Percentiles rank a stretch among this genome's conserved stretches.
These are phyloP conservation scores for Sclerotinia minor DNA, from an alignment of 2,329 filamentous ascomycete genomes.

Conservation along the genomic window DNA sequence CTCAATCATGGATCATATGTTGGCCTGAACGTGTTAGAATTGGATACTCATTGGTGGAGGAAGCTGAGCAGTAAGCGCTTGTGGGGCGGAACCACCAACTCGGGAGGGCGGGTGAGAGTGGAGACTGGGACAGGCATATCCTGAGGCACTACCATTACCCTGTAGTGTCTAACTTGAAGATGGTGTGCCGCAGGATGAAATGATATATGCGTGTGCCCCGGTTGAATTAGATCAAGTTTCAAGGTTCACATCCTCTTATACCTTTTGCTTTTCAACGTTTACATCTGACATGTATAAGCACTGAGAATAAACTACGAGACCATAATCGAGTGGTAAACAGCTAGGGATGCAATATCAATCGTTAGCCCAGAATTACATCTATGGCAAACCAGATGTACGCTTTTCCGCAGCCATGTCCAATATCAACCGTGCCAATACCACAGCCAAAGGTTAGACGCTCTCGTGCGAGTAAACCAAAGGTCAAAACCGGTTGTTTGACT, in stretches of 20 bases:
- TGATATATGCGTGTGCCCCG: slow-evolving; percentile 11
- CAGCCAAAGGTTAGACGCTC: slow-evolving; percentile 25
- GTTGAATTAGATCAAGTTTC: slow-evolving; percentile 5
- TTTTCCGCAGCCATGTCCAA: slow-evolving; percentile 9
- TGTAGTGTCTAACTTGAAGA: slow-evolving; percentile 13
- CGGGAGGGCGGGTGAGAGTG: slow-evolving; percentile 16
- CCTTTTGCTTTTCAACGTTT: background rate
- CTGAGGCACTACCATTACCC: background rate
- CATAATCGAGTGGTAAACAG: background rate
- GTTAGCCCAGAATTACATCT: background rate
- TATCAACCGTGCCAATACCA: background rate
- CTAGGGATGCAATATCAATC: background rate
- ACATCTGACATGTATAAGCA: slow-evolving; percentile 7
- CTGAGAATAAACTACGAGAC: background rate
- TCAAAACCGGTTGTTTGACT: slow-evolving; percentile 40
- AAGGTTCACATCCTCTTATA: slow-evolving; percentile 1
- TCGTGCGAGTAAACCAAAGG: slow-evolving; percentile 40
- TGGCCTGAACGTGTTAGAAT: background rate
- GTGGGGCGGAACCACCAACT: slow-evolving; percentile 18
- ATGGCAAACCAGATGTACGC: slow-evolving; percentile 16
- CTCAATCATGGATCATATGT: background rate
- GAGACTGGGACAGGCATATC: slow-evolving; percentile 8
- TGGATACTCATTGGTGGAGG: background rate
- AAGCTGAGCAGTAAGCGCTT: slow-evolving; percentile 20
- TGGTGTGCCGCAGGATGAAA: slow-evolving; percentile 4